Evolutionary conservation across 176 grass and related monocot genomes (phyloP), one percentile per base, ranked within the genome.

Genomic region (Stipa capillata): DNA sequence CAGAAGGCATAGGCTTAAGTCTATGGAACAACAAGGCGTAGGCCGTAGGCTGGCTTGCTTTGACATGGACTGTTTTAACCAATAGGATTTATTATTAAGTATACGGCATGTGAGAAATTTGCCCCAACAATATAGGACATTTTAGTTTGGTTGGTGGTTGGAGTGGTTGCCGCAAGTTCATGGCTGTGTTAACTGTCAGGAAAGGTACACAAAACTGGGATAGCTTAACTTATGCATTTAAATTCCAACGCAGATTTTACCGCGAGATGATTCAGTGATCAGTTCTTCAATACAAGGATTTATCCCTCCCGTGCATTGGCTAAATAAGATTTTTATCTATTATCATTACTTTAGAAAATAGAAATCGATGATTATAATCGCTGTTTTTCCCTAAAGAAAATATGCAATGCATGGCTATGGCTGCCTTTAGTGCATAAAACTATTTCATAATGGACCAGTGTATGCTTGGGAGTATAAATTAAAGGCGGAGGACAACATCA

Each of bases 41-140:
- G n/a, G n/a, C n/a, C 29, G 24, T 56, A 74, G 41, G 20, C 58
- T 74, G 61, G 79, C 79, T 44, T 61, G 28, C 8, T 50, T 51
- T 50, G 64, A 77, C 72, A 62, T 18, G 29, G 34, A 28, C 20
- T 44, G 33, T 70, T 71, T 69, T 25, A 61, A 71, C 31, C 79
- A 36, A 63, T 25, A 50, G 18, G 43, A 43, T 36, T 69, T n/a
- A n/a, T n/a, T n/a, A n/a, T 69, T 77, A 44, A 72, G 51, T 55
- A 65, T 62, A 79, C 55, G 56, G 28, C 76, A 85, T 80, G 85
- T 71, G 72, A 63, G 72, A 56, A 33, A 14, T 82, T 69, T 82
- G 73, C 44, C 54, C 67, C 53, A 53, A 82, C 63, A 44, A 5
- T 50, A 60, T 77, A 82, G 63, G 72, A 71, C 61, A 82, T n/a